phyloP scores from a whole-genome alignment of 1,139 yeast genomes.

The Candida tetrigidarum region DNA sequence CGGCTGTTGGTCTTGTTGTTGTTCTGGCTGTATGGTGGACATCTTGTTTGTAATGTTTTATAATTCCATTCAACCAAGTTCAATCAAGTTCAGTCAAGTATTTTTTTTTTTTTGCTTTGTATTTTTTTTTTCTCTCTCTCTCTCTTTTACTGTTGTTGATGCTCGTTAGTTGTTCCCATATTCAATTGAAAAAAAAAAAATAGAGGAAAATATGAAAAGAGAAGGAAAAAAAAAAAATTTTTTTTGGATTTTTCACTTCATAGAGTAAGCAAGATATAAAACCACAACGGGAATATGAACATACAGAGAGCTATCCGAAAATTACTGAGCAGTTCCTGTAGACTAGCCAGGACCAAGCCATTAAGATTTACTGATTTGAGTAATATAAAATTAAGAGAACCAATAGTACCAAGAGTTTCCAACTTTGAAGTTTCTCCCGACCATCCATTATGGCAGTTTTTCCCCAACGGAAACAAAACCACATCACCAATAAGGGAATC shows the following conservation, averaged over 20 bases:
- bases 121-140: conserved; percentile 4
- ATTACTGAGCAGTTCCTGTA: conserved; percentile 21
- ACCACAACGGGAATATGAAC: too few relatives aligned
- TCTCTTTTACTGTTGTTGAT: not conserved
- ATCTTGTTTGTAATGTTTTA: conserved; percentile 20
- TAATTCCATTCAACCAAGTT: not conserved
- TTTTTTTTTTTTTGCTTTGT: not conserved
- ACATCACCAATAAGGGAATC: conserved; percentile 61
- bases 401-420: conserved; percentile 79
- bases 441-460: conserved; percentile 97
- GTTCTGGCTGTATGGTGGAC: conserved; percentile 40
- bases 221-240: not conserved
- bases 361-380: conserved; percentile 20
- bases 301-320: conserved; percentile 19
- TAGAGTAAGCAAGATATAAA: too few relatives aligned
- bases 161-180: too few relatives aligned
- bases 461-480: conserved; percentile 53
- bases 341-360: conserved; percentile 10
- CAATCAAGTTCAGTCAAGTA: not conserved
- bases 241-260: not conserved
- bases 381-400: conserved; percentile 64
- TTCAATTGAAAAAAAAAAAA: too few relatives aligned
- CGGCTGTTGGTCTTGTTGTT: conserved; percentile 58
- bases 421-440: conserved; percentile 77
- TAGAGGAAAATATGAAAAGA: not conserved